Evolutionary conservation across 2,329 filamentous ascomycete species (phyloP).

Genomic region (Thielaviopsis euricoi): DNA sequence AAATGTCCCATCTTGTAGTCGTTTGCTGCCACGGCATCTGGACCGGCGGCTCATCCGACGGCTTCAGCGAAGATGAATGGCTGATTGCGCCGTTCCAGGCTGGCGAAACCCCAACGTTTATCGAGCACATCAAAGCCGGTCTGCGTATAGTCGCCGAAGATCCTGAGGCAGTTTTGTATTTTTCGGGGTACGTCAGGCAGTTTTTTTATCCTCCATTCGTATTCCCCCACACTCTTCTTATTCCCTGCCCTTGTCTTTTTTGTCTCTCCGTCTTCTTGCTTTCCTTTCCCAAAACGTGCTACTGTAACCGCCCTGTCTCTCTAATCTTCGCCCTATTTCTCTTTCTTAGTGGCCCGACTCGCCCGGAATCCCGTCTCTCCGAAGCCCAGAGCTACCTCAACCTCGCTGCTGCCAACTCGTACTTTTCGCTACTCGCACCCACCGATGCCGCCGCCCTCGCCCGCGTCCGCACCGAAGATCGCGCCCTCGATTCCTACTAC

Average conservation of each 20-base stretch:
- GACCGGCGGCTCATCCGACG: conserved; percentile 36
- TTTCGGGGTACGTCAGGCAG: conserved; percentile 50
- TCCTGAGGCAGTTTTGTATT: conserved; percentile 37
- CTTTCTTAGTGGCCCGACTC: conserved; percentile 41
- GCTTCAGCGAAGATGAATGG: conserved; percentile 45
- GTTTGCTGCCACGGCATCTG: conserved; percentile 80
- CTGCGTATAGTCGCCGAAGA: conserved; percentile 33
- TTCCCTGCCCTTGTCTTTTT: neutral
- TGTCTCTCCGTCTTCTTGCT: no score
- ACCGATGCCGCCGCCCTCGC: conserved; percentile 1
- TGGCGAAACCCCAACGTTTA: conserved; percentile 64
- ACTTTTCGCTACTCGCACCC: conserved; percentile 25
- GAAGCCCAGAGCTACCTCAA: conserved; percentile 50
- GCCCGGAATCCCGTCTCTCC: conserved; percentile 34
- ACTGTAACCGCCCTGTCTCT: neutral
- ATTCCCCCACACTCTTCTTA: neutral
- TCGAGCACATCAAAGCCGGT: conserved; percentile 56
- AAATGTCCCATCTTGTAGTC: conserved; percentile 44
- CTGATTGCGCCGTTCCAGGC: conserved; percentile 62
- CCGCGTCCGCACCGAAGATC: conserved; percentile 46
- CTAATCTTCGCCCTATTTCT: neutral
- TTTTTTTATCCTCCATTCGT: no score
- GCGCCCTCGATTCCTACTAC: conserved; percentile 70
- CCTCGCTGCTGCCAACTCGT: conserved; percentile 29
- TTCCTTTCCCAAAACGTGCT: neutral